Conservation (phyloP, 2,329 filamentous ascomycete species). For the Hymenoscyphus fructigenus region DNA sequence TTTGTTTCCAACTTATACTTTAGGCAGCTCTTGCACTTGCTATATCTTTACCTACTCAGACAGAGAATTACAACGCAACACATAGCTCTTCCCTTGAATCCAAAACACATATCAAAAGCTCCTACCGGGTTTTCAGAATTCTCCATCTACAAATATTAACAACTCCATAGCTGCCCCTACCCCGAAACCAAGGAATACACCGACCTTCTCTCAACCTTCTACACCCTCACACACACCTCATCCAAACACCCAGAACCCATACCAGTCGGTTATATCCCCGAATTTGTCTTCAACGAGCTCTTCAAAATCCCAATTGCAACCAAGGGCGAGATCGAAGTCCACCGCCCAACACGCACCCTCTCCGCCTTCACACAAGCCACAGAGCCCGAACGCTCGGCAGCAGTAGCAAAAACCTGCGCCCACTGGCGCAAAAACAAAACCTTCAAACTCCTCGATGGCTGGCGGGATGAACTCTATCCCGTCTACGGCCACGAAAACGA, state of each 20-base stretch:
- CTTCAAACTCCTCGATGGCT: slow-evolving; percentile 74
- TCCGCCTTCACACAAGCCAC: slow-evolving; percentile 59
- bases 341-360: slow-evolving; percentile 60
- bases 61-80: too few species aligned
- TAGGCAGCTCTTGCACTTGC: background rate
- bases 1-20: background rate
- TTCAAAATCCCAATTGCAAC: slow-evolving; percentile 47
- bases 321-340: slow-evolving; percentile 60
- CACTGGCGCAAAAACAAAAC: slow-evolving; percentile 69
- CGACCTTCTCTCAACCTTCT: slow-evolving; percentile 59
- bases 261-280: slow-evolving; percentile 62
- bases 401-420: slow-evolving; percentile 55
- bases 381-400: slow-evolving; percentile 60
- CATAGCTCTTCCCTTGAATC: background rate
- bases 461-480: slow-evolving; percentile 79
- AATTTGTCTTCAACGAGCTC: slow-evolving; percentile 50
- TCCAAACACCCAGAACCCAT: slow-evolving; percentile 38
- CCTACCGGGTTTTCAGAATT: background rate
- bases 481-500: slow-evolving; percentile 65
- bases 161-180: slow-evolving; percentile 70
- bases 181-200: slow-evolving; percentile 58
- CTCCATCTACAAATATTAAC: slow-evolving; percentile 13
- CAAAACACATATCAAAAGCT: background rate
- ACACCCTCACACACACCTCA: slow-evolving; percentile 59
- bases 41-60: background rate